Conservation (phyloP, 192 early-diverging fungal genomes). For the Coemansia erecta region DNA sequence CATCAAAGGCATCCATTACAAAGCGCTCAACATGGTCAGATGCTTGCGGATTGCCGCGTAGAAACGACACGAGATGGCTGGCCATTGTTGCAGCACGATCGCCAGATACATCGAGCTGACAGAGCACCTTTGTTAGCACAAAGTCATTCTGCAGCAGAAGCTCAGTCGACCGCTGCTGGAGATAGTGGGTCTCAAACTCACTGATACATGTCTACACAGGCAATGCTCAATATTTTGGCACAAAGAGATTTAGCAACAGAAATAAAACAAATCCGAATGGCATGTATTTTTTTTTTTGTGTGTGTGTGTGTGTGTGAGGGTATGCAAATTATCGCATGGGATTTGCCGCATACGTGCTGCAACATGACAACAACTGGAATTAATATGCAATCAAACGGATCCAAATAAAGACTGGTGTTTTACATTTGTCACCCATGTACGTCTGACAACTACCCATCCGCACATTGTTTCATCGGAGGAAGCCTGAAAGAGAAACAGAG, state of each 20-base stretch:
- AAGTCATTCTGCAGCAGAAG: conserved; percentile 39
- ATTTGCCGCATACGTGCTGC: neutral
- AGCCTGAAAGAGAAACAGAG: neutral
- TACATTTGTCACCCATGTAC: too few relatives aligned
- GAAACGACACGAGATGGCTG: conserved; percentile 48
- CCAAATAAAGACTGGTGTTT: too few relatives aligned
- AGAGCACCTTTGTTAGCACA: conserved; percentile 34
- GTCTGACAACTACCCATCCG: too few relatives aligned
- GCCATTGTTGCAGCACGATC: conserved; percentile 50
- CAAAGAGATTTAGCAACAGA: neutral
- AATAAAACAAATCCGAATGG: neutral
- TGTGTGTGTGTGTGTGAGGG: too few relatives aligned
- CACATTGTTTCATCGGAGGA: neutral
- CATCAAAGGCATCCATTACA: conserved; percentile 46
- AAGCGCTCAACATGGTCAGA: conserved; percentile 35
- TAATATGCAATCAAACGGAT: too few relatives aligned
- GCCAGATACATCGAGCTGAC: conserved; percentile 41
- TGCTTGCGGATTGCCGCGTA: conserved; percentile 47
- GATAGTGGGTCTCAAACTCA: conserved; percentile 49
- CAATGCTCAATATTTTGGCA: too few relatives aligned
- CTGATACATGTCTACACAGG: conserved; percentile 34
- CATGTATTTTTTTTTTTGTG: too few relatives aligned
- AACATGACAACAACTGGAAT: too few relatives aligned
- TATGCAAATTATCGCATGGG: too few relatives aligned
- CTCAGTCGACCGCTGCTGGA: conserved; percentile 48